Conservation (phyloP, 768 basidiomycete species). For the Amanita jacksonii region DNA sequence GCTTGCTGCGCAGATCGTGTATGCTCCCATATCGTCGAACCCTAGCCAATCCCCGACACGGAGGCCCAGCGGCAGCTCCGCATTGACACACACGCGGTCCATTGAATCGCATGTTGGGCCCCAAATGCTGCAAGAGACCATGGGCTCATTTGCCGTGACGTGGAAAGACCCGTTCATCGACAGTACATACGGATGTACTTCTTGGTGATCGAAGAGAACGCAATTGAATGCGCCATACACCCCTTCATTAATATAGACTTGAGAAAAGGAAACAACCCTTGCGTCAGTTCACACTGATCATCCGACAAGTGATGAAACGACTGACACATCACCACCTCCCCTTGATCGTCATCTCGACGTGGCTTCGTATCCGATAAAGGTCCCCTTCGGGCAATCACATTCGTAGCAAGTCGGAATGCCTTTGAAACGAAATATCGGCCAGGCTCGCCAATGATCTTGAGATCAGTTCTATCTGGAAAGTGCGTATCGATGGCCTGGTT, state of each 20-base stretch:
- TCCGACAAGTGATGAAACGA: constrained; percentile 24
- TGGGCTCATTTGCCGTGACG: constrained; percentile 29
- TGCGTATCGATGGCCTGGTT: constrained; percentile 60
- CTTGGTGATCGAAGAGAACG: constrained; percentile 95
- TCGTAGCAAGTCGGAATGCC: constrained; percentile 87
- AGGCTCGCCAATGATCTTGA: constrained; percentile 91
- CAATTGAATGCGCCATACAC: constrained; percentile 97
- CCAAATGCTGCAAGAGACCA: constrained; percentile 73
- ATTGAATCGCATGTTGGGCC: constrained; percentile 98
- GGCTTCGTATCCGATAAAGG: neutral
- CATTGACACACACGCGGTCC: constrained; percentile 73
- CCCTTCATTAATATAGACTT: constrained; percentile 99
- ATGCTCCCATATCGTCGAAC: constrained; percentile 98
- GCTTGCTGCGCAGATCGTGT: constrained; percentile 95
- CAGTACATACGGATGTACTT: constrained; percentile 75
- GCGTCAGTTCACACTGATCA: constrained; percentile 8
- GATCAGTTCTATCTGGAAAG: constrained; percentile 64
- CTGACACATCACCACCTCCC: constrained; percentile 81
- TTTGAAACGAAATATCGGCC: constrained; percentile 89
- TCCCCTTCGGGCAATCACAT: constrained; percentile 66
- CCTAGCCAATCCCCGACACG: constrained; percentile 96
- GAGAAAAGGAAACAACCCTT: constrained; percentile 9
- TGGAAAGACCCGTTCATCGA: constrained; percentile 63
- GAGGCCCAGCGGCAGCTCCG: constrained; percentile 55
- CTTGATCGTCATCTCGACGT: constrained; percentile 15